Percentiles rank a stretch among this genome's conserved stretches.
Evolutionary conservation across 148 eudicot genomes (phyloP).

Genomic region (Silene latifolia): DNA sequence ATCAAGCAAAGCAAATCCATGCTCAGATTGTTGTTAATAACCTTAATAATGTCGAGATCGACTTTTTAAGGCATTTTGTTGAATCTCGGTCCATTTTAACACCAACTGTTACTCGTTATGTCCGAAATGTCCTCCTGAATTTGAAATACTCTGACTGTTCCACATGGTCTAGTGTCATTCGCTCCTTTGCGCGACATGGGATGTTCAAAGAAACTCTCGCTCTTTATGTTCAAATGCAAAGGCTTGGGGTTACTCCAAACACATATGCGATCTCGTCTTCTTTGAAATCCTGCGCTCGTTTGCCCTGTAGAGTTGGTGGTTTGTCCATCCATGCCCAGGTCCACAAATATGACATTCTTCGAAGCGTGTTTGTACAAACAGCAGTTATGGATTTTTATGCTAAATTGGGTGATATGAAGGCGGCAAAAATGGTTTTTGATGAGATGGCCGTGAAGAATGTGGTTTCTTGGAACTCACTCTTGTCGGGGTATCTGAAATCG

Average conservation of each 20-base stretch:
- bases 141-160: slow-evolving; percentile 39
- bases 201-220: slow-evolving; percentile 52
- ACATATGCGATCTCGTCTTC: slow-evolving; percentile 57
- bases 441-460: slow-evolving; percentile 58
- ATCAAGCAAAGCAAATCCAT: slow-evolving; percentile 69
- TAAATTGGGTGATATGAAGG: slow-evolving; percentile 51
- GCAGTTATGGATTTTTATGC: slow-evolving; percentile 69
- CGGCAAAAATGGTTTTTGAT: slow-evolving; percentile 60
- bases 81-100: slow-evolving; percentile 21
- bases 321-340: slow-evolving; percentile 64
- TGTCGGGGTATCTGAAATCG: slow-evolving; percentile 53
- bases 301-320: slow-evolving; percentile 41
- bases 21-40: slow-evolving; percentile 44
- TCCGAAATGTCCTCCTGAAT: slow-evolving; percentile 36
- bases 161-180: slow-evolving; percentile 47
- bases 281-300: slow-evolving; percentile 65
- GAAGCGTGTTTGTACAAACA: slow-evolving; percentile 64
- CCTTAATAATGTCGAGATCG: slow-evolving; percentile 35
- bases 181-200: slow-evolving; percentile 44
- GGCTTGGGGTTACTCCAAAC: slow-evolving; percentile 37
- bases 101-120: slow-evolving; percentile 29
- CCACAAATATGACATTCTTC: slow-evolving; percentile 45
- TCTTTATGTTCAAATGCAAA: slow-evolving; percentile 51
- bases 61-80: slow-evolving; percentile 36
- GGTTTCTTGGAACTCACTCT: slow-evolving; percentile 79